phyloP scores from a whole-genome alignment of 352 stramenopile genomes.

The Phytopythium aichiense region DNA sequence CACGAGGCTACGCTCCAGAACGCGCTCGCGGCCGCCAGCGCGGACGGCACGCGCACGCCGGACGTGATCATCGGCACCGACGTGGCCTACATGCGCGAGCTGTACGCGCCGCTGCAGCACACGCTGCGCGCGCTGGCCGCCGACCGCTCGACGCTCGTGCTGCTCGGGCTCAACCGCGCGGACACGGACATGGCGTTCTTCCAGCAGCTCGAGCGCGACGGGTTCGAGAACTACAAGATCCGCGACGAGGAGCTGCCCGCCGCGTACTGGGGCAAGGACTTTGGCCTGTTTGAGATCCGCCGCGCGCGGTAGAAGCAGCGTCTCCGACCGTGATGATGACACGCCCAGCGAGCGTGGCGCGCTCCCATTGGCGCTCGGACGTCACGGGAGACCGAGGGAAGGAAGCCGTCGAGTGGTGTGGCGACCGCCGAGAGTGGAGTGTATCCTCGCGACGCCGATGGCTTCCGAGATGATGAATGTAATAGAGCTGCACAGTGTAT shows the following conservation, averaged over 20 bases:
- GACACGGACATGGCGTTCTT: conserved; percentile 73
- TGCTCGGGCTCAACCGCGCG: conserved; percentile 70
- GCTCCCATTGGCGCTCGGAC: not conserved
- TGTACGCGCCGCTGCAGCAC: conserved; percentile 72
- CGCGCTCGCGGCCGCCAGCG: conserved; percentile 16
- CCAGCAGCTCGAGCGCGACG: conserved; percentile 51
- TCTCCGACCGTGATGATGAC: not conserved
- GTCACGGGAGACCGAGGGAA: not conserved
- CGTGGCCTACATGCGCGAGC: conserved; percentile 67
- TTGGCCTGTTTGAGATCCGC: conserved; percentile 74
- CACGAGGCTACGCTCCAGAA: conserved; percentile 48
- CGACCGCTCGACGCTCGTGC: conserved; percentile 35
- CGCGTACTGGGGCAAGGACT: conserved; percentile 71
- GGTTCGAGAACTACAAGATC: conserved; percentile 86
- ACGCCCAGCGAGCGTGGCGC: not conserved
- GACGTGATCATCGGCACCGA: conserved; percentile 82
- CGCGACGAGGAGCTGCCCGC: conserved; percentile 44
- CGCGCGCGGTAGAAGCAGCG: conserved; percentile 6
- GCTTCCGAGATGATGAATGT: no score
- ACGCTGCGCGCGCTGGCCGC: conserved; percentile 48
- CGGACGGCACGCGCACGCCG: not conserved
- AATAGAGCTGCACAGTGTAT: not conserved
- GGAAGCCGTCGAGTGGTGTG: not conserved
- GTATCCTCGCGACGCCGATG: not conserved
- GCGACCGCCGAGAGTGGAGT: not conserved